Conservation (phyloP, 2,329 filamentous ascomycete species). For the Sphaerulina populicola region DNA sequence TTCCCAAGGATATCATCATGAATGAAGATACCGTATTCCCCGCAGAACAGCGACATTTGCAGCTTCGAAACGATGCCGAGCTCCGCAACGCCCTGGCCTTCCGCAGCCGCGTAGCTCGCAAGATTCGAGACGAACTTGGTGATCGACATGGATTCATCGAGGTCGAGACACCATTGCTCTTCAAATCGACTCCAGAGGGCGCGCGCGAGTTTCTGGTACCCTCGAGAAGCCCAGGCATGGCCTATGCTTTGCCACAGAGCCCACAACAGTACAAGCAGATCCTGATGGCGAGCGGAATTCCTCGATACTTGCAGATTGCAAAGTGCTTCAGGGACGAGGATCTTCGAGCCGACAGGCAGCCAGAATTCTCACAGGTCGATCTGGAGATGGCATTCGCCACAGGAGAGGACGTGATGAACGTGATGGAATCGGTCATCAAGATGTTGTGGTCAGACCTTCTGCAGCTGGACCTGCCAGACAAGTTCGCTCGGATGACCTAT, state of each 20-base stretch:
- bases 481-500: constrained; percentile 60
- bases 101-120: constrained; percentile 53
- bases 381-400: constrained; percentile 83
- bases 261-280: constrained; percentile 99
- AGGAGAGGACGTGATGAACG: constrained; percentile 60
- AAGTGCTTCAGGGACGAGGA: constrained; percentile 95
- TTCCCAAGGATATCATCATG: constrained; percentile 68
- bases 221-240: constrained; percentile 63
- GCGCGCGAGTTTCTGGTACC: constrained; percentile 92
- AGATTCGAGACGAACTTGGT: constrained; percentile 49
- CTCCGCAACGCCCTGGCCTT: constrained; percentile 62
- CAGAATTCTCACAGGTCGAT: constrained; percentile 94
- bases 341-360: constrained; percentile 80
- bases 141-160: constrained; percentile 56
- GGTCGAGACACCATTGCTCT: constrained; percentile 85
- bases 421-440: constrained; percentile 48
- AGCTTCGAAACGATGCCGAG: constrained; percentile 65
- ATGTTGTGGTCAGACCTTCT: constrained; percentile 48
- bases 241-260: constrained; percentile 89
- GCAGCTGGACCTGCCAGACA: constrained; percentile 34
- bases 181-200: constrained; percentile 95
- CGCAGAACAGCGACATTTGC: constrained; percentile 68
- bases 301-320: constrained; percentile 83
- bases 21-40: constrained; percentile 66
- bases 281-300: constrained; percentile 81